phyloP scores from a whole-genome alignment of 495 filamentous ascomycete genomes.

The Penicillium manginii region DNA sequence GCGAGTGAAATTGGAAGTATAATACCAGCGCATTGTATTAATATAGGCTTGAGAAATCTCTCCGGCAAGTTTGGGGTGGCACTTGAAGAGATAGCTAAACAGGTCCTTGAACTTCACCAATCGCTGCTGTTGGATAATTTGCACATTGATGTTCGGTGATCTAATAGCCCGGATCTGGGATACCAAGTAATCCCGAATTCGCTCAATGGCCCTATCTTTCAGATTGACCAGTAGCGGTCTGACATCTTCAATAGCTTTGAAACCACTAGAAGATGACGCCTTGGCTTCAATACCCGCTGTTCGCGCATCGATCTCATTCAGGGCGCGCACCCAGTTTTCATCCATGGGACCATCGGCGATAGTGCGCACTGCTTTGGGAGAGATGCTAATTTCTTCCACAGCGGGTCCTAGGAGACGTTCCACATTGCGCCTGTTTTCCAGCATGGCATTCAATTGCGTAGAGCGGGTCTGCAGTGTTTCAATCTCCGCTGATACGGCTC shows the following conservation, averaged over 20 bases:
- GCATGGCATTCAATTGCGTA: slow-evolving; percentile 76
- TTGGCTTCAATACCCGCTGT: slow-evolving; percentile 70
- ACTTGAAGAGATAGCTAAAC: slow-evolving; percentile 78
- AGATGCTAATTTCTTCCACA: slow-evolving; percentile 88
- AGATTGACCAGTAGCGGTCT: slow-evolving; percentile 83
- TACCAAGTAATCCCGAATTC: slow-evolving; percentile 92
- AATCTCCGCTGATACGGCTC: slow-evolving; percentile 89
- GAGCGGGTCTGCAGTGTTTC: slow-evolving; percentile 90
- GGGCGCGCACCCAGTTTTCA: slow-evolving; percentile 81
- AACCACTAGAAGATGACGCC: slow-evolving; percentile 59
- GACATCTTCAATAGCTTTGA: slow-evolving; percentile 80
- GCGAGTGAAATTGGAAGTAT: slow-evolving; percentile 85
- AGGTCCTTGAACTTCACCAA: slow-evolving; percentile 87
- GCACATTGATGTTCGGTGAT: slow-evolving; percentile 93
- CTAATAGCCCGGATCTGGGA: slow-evolving; percentile 89
- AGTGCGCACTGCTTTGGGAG: slow-evolving; percentile 77
- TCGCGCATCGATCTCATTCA: slow-evolving; percentile 83
- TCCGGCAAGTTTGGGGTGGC: slow-evolving; percentile 76
- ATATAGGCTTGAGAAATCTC: slow-evolving; percentile 93
- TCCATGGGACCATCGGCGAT: slow-evolving; percentile 90
- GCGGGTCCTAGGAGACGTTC: slow-evolving; percentile 87
- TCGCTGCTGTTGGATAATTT: slow-evolving; percentile 89
- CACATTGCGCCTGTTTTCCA: slow-evolving; percentile 86
- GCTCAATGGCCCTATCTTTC: slow-evolving; percentile 85
- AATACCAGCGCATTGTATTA: slow-evolving; percentile 99